Evolutionary conservation across 78 protist species (phyloP).

Genomic region (Cavenderia fasciculata): DNA sequence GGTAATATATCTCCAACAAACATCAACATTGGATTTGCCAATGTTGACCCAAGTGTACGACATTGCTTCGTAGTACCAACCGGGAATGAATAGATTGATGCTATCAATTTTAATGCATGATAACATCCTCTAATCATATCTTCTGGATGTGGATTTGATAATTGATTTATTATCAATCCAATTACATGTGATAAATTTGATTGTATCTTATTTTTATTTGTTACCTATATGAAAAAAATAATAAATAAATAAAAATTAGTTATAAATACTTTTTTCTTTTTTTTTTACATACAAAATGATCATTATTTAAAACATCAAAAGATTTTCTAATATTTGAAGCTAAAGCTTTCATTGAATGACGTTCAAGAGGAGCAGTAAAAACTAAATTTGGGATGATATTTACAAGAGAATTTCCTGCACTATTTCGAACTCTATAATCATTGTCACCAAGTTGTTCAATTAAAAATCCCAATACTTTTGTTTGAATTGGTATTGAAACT

Average conservation of each 20-base stretch:
- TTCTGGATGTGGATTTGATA: conserved; percentile 71
- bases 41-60: neutral
- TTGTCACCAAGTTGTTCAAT: conserved; percentile 60
- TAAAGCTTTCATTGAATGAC: conserved; percentile 55
- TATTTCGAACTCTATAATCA: conserved; percentile 65
- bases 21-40: conserved; percentile 44
- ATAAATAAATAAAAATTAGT: neutral
- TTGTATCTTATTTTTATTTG: conserved; percentile 33
- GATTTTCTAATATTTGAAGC: conserved; percentile 32
- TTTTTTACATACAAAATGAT: conserved; percentile 9
- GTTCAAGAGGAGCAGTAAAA: conserved; percentile 73
- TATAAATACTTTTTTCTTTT: neutral
- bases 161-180: conserved; percentile 26
- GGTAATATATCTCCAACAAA: conserved; percentile 73
- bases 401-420: conserved; percentile 69
- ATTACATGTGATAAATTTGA: conserved; percentile 68
- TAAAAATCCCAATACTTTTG: conserved; percentile 66
- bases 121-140: conserved; percentile 73
- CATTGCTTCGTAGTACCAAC: conserved; percentile 21
- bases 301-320: conserved; percentile 50
- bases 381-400: conserved; percentile 46
- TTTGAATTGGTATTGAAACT: conserved; percentile 59
- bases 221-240: neutral
- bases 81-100: conserved; percentile 47
- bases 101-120: conserved; percentile 48